Percentiles rank a stretch among this genome's conserved stretches.
Conservation (phyloP, 2,329 filamentous ascomycete genomes). For the Penicillium polonicum region DNA sequence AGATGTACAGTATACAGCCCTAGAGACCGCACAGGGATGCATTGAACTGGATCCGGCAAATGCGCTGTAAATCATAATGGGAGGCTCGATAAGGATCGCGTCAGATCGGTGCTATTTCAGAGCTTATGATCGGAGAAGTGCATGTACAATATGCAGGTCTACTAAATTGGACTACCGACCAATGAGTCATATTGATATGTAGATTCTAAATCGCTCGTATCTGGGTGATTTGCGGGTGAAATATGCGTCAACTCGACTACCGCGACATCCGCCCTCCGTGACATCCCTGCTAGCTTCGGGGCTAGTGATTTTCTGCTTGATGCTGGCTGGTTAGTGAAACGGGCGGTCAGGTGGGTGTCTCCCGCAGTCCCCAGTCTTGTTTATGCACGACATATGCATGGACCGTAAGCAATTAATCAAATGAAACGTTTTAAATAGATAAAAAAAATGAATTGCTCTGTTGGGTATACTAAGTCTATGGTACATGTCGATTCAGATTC, state of each 20-base stretch:
- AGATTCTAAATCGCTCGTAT: neutral
- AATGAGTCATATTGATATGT: neutral
- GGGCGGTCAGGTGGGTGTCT: slow-evolving; percentile 17
- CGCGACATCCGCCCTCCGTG: slow-evolving; percentile 8
- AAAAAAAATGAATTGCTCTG: slow-evolving; percentile 24
- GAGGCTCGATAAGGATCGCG: slow-evolving; percentile 11
- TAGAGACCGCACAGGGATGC: neutral
- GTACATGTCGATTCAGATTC: slow-evolving; percentile 36
- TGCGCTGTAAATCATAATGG: slow-evolving; percentile 3
- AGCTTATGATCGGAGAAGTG: neutral
- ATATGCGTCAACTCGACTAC: slow-evolving; percentile 1
- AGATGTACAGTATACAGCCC: neutral
- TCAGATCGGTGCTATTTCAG: slow-evolving; percentile 11
- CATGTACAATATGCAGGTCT: neutral
- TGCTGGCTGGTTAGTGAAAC: slow-evolving; percentile 17
- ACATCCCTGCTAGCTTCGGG: slow-evolving; percentile 4
- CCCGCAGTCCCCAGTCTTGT: neutral
- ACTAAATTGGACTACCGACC: neutral
- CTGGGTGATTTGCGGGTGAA: neutral
- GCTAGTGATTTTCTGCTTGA: neutral
- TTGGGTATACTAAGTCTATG: slow-evolving; percentile 43
- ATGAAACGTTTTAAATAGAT: slow-evolving; percentile 7
- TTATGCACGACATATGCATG: slow-evolving; percentile 26
- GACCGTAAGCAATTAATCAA: slow-evolving; percentile 10
- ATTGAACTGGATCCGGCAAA: neutral